Base-by-base conservation (phyloP, 441 rosid species). In the Populus hybrid region DNA sequence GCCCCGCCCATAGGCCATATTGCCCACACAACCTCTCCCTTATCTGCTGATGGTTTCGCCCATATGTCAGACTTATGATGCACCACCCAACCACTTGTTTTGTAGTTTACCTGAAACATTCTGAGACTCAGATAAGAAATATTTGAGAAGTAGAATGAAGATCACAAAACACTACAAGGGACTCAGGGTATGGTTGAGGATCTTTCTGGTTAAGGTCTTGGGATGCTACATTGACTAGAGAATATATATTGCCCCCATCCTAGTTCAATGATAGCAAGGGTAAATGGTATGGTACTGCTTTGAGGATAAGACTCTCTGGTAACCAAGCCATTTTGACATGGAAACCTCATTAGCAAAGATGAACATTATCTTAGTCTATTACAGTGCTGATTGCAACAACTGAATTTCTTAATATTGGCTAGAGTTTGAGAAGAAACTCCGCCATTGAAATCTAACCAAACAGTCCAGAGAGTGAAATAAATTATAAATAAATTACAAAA, bases 1-100 rank as follows among this genome's bases (percentile, higher is more conserved):
- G 95, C 91, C 74, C 93, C 95, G 18, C 90, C 93, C 92, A 91
- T 86, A 26, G 88, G 87, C 93, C 95, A 91, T 36, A 91, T 12
- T 73, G 91, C 88, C 91, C 88, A 88, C 42, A 80, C 86, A 75
- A 81, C 88, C 6, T 86, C 3, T 35, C 83, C 83, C 46, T 35
- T 74, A 81, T 82, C 87, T 16, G 91, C 85, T 21, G 95, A 89
- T 75, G 95, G 75, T 82, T 89, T 91, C 30, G 95, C 95, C 95
- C 95, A 91, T 76, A 89, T 84, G 77, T 91, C 95, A 28, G 90
- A 74, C 70, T 76, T 82, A 65, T 89, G 92, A 86, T 91, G 95
- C 36, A 71, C 78, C 72, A 89, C 95, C 95, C 95, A 91, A 57
- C 93, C 93, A 70, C 74, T 83, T 67, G 90, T 84, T 79, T 73